A percentile compares a stretch with the other conserved stretches of the same genome.
Evolutionary conservation across 305 asterid genomes (phyloP).

Genomic region (Fraxinus paxiana): DNA sequence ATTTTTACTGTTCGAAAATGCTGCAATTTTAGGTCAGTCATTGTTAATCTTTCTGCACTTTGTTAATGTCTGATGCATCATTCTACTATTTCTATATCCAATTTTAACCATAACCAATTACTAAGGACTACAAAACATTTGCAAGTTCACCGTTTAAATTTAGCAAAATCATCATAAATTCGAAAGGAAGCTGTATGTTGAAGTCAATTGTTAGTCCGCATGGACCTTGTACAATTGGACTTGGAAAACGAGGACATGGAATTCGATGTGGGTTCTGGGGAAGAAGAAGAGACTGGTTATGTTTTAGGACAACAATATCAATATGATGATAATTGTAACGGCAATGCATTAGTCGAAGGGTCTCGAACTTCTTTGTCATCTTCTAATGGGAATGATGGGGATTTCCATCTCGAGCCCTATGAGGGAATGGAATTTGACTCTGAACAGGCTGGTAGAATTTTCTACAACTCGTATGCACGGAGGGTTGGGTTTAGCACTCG

Average conservation of each 20-base stretch:
- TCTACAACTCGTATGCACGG: conserved; percentile 79
- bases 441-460: conserved; percentile 87
- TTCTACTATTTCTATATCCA: neutral
- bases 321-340: conserved; percentile 51
- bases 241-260: conserved; percentile 70
- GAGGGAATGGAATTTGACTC: conserved; percentile 96
- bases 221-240: neutral
- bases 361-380: neutral
- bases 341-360: conserved; percentile 22
- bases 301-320: conserved; percentile 26
- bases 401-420: conserved; percentile 73
- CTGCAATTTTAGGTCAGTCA: neutral
- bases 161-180: neutral
- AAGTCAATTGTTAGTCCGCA: neutral
- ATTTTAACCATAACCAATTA: neutral
- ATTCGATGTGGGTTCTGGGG: conserved; percentile 68
- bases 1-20: neutral
- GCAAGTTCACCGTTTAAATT: neutral
- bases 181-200: neutral
- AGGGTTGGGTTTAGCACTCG: conserved; percentile 91
- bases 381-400: conserved; percentile 41
- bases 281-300: conserved; percentile 42
- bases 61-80: neutral
- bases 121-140: neutral
- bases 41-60: neutral